Conservation (phyloP, 2,329 filamentous ascomycete genomes). For the Sporothrix pseudoabietina region DNA sequence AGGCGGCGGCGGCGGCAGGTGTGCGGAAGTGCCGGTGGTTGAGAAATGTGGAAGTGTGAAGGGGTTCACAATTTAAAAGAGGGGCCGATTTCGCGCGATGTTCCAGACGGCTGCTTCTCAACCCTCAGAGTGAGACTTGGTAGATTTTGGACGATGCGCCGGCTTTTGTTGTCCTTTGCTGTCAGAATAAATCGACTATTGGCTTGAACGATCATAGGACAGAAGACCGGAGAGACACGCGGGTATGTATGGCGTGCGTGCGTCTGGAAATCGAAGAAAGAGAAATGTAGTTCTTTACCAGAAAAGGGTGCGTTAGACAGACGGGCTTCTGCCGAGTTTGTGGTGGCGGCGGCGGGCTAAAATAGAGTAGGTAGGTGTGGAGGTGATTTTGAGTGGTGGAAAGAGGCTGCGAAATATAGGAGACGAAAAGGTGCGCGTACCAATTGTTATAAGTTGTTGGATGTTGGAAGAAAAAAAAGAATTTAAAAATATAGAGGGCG, state of each 20-base stretch:
- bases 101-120: not conserved
- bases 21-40: not conserved
- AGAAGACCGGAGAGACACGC: not conserved
- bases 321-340: constrained; percentile 6
- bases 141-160: constrained; percentile 1
- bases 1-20: not conserved
- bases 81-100: constrained; percentile 1
- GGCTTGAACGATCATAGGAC: not conserved
- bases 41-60: not conserved
- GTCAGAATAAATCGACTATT: not conserved
- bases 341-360: not conserved
- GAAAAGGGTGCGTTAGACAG: not conserved
- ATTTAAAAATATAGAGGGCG: not conserved
- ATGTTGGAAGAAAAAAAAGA: not conserved
- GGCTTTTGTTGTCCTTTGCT: not conserved
- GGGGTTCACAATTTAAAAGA: not conserved
- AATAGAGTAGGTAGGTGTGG: not conserved
- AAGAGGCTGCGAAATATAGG: not conserved
- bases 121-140: not conserved
- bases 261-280: not conserved
- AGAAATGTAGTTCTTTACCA: not conserved
- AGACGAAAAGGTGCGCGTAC: not conserved
- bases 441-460: not conserved
- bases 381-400: not conserved
- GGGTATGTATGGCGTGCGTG: not conserved